Evolutionary conservation across 129 eudicot genomes (phyloP).

Genomic region (sunflower (Helianthus annuus)): DNA sequence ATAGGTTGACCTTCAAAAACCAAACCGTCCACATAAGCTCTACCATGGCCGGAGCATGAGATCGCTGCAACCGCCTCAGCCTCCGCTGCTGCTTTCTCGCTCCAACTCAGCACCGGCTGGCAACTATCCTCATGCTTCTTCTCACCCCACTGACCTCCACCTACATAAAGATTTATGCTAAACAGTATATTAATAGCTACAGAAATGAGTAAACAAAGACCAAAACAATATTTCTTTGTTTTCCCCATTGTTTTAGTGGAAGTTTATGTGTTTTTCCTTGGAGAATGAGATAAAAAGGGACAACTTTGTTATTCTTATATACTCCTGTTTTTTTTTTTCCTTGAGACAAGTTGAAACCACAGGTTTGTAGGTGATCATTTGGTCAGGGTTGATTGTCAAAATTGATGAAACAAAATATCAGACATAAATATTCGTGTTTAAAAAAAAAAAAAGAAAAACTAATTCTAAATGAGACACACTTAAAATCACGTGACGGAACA

Average conservation of each 20-base stretch:
- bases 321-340: too few species aligned
- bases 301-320: too few species aligned
- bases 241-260: not conserved
- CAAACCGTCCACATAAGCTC: slow-evolving; percentile 13
- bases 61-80: slow-evolving; percentile 12
- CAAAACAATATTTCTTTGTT: not conserved
- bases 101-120: not conserved
- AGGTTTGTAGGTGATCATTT: too few species aligned
- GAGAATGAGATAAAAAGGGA: not conserved
- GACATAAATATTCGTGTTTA: too few species aligned
- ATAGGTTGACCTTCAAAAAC: slow-evolving; percentile 8
- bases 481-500: too few species aligned
- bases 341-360: too few species aligned
- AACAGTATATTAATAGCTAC: not conserved
- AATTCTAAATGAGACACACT: too few species aligned
- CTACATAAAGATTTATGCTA: not conserved
- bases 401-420: too few species aligned
- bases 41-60: slow-evolving; percentile 24
- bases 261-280: not conserved
- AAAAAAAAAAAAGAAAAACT: too few species aligned
- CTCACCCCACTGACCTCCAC: not conserved
- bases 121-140: not conserved
- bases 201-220: not conserved
- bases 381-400: too few species aligned
- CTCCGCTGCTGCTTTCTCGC: slow-evolving; percentile 4